Evolutionary conservation across 345 rosid species (phyloP).

Genomic region (Boechera stricta): DNA sequence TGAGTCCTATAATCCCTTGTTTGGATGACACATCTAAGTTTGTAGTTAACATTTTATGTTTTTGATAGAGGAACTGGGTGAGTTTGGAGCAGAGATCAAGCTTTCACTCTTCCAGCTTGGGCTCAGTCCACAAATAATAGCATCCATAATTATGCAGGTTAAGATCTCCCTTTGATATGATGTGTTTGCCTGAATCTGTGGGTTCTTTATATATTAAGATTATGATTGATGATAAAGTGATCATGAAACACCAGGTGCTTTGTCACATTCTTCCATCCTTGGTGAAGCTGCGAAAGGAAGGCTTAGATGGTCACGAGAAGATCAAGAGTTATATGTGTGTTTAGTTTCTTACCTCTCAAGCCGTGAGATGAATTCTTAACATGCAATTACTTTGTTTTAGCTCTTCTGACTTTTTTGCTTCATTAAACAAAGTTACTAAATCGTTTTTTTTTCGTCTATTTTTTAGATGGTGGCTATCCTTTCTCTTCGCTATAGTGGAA

Average conservation of each 20-base stretch:
- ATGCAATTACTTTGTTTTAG: slow-evolving; percentile 31
- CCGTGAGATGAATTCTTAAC: slow-evolving; percentile 66
- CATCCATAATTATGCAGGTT: slow-evolving; percentile 94
- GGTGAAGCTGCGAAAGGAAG: slow-evolving; percentile 94
- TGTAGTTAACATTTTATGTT: slow-evolving; percentile 19
- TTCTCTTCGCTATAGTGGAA: slow-evolving; percentile 85
- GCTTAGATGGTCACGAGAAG: slow-evolving; percentile 96
- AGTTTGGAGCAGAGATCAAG: slow-evolving; percentile 77
- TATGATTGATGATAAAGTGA: slow-evolving; percentile 16
- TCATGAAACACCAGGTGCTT: slow-evolving; percentile 59
- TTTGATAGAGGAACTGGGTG: slow-evolving; percentile 84
- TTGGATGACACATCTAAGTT: not conserved
- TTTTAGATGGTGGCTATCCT: slow-evolving; percentile 96
- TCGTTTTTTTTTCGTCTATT: not conserved
- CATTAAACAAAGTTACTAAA: slow-evolving; percentile 21
- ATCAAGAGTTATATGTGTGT: slow-evolving; percentile 99
- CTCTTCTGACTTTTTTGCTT: slow-evolving; percentile 26
- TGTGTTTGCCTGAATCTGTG: slow-evolving; percentile 11
- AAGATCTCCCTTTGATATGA: slow-evolving; percentile 22
- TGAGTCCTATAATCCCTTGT: slow-evolving; percentile 7
- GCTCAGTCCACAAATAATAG: slow-evolving; percentile 88
- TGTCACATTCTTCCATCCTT: slow-evolving; percentile 91
- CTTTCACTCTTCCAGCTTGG: slow-evolving; percentile 96
- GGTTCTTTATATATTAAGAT: not conserved
- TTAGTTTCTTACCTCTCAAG: slow-evolving; percentile 67